Base-by-base conservation (phyloP, 2,329 filamentous ascomycete genomes). In the Taxawa tesnikishii region DNA sequence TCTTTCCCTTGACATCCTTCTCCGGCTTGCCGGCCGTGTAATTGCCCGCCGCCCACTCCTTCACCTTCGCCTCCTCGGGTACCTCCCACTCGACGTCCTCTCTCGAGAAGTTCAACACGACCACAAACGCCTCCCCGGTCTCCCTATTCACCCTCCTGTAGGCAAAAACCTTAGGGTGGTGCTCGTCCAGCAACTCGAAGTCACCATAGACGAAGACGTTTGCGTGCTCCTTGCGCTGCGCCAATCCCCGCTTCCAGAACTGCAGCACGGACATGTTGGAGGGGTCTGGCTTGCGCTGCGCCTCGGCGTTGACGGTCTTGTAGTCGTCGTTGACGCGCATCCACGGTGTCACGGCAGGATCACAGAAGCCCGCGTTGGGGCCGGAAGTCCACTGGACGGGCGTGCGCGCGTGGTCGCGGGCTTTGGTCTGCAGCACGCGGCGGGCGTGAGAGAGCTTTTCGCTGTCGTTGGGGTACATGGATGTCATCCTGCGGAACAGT, bases 321-420 rank as follows among this genome's bases (percentile, higher is more conserved):
- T 68, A 70, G 31, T 69, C 62, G 15, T 71, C 68, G 37, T 73
- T 63, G 8, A 70, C 59, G 3, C 67, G 59, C 70, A 77, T 77
- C 73, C 73, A 77, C 0, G 73, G 70, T 31, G 58, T 55, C 0
- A 59, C 61, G 0, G 54, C 58, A 0, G 56, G 41, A 33, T 57
- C 52, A 5, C 73, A 75, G 56, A 82, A 82, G 2, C 78, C 78
- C 0, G 70, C 73, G 40, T 75, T 63, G 1, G 59, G 49, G 0
- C 56, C 55, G 1, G 50, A 60, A 34, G 64, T 64, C 78, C 78
- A 83, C 40, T 78, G 74, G 58, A 83, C 72, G 0, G 78, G 78
- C 3, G 73, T 67, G n/a, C 78, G 63, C 6, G 74, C 67, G 46
- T 83, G 72, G 48, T 83, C 77, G 18, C 75, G 61, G 5, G 67